Conservation (phyloP, 2,329 filamentous ascomycete species). For the Bipolaris sorokiniana region DNA sequence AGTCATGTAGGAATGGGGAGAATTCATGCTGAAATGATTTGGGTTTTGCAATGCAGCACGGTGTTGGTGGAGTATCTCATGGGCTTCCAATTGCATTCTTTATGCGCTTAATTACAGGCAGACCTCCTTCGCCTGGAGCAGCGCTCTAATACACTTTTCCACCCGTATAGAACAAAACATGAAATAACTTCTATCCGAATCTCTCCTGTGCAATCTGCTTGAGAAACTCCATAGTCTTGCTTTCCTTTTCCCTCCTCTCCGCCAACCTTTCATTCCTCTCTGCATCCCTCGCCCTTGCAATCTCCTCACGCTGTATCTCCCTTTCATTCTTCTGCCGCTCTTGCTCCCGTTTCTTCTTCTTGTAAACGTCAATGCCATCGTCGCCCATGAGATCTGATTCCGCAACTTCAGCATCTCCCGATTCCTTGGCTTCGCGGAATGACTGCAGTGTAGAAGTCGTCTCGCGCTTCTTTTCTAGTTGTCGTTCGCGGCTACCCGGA, state of each 20-base stretch:
- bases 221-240: conserved; percentile 82
- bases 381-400: conserved; percentile 82
- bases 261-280: conserved; percentile 80
- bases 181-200: conserved; percentile 50
- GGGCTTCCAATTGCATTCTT: not conserved
- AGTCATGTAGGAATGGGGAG: not conserved
- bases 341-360: conserved; percentile 67
- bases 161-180: not conserved
- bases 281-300: conserved; percentile 72
- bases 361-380: conserved; percentile 69
- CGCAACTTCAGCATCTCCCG: conserved; percentile 67
- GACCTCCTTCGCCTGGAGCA: not conserved
- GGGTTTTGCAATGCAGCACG: conserved; percentile 6
- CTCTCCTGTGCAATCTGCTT: conserved; percentile 77
- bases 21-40: not conserved
- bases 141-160: not conserved
- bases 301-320: conserved; percentile 81
- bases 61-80: conserved; percentile 19
- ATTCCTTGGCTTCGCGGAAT: conserved; percentile 71
- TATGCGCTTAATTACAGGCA: not conserved
- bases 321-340: conserved; percentile 80
- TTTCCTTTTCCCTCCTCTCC: conserved; percentile 76
- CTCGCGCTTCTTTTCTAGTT: conserved; percentile 82
- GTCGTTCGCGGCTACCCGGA: conserved; percentile 79
- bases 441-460: conserved; percentile 73